Evolutionary conservation across 75 land plant genomes (phyloP), one percentile per base, ranked within the genome.

Genomic region (Pseudotsuga menziesii): DNA sequence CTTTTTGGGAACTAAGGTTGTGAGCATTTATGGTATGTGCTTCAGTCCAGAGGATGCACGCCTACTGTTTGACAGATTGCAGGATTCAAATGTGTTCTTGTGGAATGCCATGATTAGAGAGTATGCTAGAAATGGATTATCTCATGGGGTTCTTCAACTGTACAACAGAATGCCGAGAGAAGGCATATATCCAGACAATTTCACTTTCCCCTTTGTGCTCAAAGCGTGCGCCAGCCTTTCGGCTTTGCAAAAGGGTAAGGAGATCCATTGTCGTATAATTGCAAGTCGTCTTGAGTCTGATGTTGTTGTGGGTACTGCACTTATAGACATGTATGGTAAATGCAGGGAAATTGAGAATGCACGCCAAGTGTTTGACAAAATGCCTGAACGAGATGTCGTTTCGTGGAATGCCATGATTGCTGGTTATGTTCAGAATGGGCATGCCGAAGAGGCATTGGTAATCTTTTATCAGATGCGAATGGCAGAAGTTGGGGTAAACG

Each of bases 21-120:
- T 84, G 0, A 75, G 84, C 12, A 32, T 92, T 25, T 90, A 92
- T 48, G 83, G 87, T 14, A 6, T 74, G 12, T 48, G 54, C 12
- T 78, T 11, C 62, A 87, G 87, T 61, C 70, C 22, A 0, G 85
- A 85, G n/a, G 39, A 77, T 3, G 93, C 93, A 22, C 93, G 85
- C 78, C 78, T 74, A 58, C 39, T 91, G 82, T 91, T 91, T 62
- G 93, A 91, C 79, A 35, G 81, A 80, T 86, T 90, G 82, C 75
- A 78, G 26, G 41, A 57, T 4, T 39, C 77, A 55, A 29, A 76
- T 32, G 39, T 89, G 8, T 88, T 90, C 77, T 54, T 87, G 2
- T 93, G 89, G 89, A 93, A 87, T 56, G 82, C 89, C 11, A 82
- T 93, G 35, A 89, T 93, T 7, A 81, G 88, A 7, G 95, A 88